phyloP scores from a whole-genome alignment of 352 stramenopile genomes.

The Blastocystis sp. region DNA sequence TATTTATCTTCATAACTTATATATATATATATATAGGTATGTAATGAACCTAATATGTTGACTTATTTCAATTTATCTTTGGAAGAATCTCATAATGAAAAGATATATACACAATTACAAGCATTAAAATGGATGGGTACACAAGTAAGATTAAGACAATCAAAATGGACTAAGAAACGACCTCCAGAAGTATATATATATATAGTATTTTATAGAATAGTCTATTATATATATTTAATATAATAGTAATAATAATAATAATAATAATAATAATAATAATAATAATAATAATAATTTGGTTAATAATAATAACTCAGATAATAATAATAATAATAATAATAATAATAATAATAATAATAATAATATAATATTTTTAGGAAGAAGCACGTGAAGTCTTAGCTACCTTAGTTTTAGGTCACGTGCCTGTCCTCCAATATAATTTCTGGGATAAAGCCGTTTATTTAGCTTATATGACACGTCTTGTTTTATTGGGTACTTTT shows the following conservation, averaged over 20 bases:
- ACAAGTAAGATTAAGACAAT: conserved; percentile 34
- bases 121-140: conserved; percentile 24
- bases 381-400: conserved; percentile 83
- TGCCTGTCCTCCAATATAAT: conserved; percentile 86
- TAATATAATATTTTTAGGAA: conserved; percentile 65
- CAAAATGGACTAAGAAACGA: conserved; percentile 37
- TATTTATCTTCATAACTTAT: background rate
- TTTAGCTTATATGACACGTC: conserved; percentile 81
- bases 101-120: conserved; percentile 75
- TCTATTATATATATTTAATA: too few relatives aligned
- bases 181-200: too few relatives aligned
- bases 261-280: too few relatives aligned
- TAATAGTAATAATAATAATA: too few relatives aligned
- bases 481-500: conserved; percentile 57
- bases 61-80: conserved; percentile 76
- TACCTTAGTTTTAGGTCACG: conserved; percentile 93
- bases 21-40: conserved; percentile 47
- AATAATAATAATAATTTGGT: too few relatives aligned
- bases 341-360: conserved; percentile 14
- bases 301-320: too few relatives aligned
- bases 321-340: too few relatives aligned
- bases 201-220: too few relatives aligned
- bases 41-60: conserved; percentile 71
- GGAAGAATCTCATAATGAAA: conserved; percentile 75
- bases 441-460: conserved; percentile 91